Percentiles rank a stretch among this genome's conserved stretches.
Evolutionary conservation across 2,329 filamentous ascomycete species (phyloP).

Genomic region (Pseudopithomyces chartarum): DNA sequence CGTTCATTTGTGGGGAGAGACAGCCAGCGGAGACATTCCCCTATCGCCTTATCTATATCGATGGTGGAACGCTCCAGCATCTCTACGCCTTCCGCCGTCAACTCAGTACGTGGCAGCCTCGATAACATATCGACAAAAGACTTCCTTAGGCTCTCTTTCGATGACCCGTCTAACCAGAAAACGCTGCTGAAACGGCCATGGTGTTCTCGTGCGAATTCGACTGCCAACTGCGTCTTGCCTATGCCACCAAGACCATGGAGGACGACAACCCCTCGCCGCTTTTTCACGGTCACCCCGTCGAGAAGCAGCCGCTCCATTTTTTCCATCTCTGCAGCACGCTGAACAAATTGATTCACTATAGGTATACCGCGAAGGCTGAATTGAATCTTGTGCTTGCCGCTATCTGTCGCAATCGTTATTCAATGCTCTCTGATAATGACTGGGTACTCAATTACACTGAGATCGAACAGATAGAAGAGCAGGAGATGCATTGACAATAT

Average conservation of each 20-base stretch:
- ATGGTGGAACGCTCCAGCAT: slow-evolving; percentile 13
- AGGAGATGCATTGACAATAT: not conserved
- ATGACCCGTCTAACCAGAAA: slow-evolving; percentile 21
- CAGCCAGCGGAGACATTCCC: slow-evolving; percentile 22
- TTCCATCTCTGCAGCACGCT: slow-evolving; percentile 24
- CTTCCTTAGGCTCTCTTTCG: slow-evolving; percentile 17
- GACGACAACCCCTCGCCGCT: slow-evolving; percentile 25
- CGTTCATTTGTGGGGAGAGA: slow-evolving; percentile 15
- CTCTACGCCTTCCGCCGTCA: slow-evolving; percentile 13
- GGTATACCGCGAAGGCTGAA: slow-evolving; percentile 17
- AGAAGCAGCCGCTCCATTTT: slow-evolving; percentile 22
- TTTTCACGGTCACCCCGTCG: slow-evolving; percentile 11
- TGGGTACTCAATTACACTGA: slow-evolving; percentile 20
- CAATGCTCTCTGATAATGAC: not conserved
- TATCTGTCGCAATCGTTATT: slow-evolving; percentile 5
- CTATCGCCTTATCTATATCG: slow-evolving; percentile 15
- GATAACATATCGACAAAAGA: slow-evolving; percentile 15
- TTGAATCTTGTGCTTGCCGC: slow-evolving; percentile 16
- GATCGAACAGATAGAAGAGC: slow-evolving; percentile 27
- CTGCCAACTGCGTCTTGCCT: slow-evolving; percentile 14
- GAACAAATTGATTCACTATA: slow-evolving; percentile 19
- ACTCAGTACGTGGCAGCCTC: slow-evolving; percentile 17
- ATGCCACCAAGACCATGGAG: slow-evolving; percentile 23
- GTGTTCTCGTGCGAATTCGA: slow-evolving; percentile 19
- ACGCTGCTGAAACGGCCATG: slow-evolving; percentile 15